phyloP scores from a whole-genome alignment of 2,329 filamentous ascomycete species.

The Knoxdaviesia capensis region DNA sequence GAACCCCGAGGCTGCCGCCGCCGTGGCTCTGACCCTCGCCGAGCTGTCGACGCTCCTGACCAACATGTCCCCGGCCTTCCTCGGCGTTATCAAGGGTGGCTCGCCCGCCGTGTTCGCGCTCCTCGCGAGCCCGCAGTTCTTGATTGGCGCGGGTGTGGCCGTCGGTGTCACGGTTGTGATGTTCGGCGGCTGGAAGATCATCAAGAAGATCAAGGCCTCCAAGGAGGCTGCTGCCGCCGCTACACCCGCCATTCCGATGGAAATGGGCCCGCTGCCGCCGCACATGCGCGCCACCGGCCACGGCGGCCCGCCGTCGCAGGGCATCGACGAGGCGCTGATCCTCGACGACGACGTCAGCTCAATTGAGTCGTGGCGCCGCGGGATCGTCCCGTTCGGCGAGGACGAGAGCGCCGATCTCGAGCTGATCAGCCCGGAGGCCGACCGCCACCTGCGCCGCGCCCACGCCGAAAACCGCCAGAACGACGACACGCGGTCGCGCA shows the following conservation, averaged over 20 bases:
- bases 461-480: constrained; percentile 12
- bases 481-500: constrained; percentile 9
- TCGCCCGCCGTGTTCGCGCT: constrained; percentile 77
- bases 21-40: constrained; percentile 78
- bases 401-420: constrained; percentile 30
- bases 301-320: constrained; percentile 9
- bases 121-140: constrained; percentile 76
- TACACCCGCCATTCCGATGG: constrained; percentile 13
- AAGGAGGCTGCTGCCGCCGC: constrained; percentile 9
- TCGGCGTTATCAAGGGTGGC: constrained; percentile 55
- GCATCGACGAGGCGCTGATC: constrained; percentile 34
- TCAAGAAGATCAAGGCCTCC: constrained; percentile 54
- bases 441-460: constrained; percentile 19
- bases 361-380: constrained; percentile 38
- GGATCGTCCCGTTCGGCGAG: constrained; percentile 26
- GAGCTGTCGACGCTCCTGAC: constrained; percentile 68
- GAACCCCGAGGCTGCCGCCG: constrained; percentile 72
- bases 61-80: constrained; percentile 68
- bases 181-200: constrained; percentile 92
- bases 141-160: constrained; percentile 76
- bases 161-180: constrained; percentile 90
- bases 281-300: constrained; percentile 5
- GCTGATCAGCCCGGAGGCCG: constrained; percentile 35
- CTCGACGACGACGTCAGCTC: constrained; percentile 35
- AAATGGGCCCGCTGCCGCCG: constrained; percentile 4